A percentile compares a stretch with the other conserved stretches of the same genome.
Conservation (phyloP, 2,329 filamentous ascomycete species). For the Daldinia eschscholtzii region DNA sequence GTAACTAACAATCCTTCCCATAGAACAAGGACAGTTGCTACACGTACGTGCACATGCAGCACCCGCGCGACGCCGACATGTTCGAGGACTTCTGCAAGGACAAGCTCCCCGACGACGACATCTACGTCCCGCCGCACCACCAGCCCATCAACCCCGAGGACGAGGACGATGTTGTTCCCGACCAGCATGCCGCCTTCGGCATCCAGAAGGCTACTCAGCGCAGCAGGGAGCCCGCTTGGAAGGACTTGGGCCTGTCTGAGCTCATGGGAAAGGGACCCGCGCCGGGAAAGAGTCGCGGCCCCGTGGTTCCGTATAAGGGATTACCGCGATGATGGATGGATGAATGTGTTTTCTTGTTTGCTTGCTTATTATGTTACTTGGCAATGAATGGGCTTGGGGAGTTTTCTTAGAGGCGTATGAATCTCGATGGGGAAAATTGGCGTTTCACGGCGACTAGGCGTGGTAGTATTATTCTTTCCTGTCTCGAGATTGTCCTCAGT, state of each 20-base stretch:
- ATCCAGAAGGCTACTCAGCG: slow-evolving; percentile 84
- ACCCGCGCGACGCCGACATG: slow-evolving; percentile 78
- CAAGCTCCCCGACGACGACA: slow-evolving; percentile 79
- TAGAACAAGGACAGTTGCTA: slow-evolving; percentile 81
- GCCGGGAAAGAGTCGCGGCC: slow-evolving; percentile 23
- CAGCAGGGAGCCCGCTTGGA: slow-evolving; percentile 79
- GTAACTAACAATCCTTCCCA: slow-evolving; percentile 16
- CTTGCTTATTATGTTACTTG: not conserved
- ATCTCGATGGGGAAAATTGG: not conserved
- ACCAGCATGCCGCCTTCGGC: slow-evolving; percentile 89
- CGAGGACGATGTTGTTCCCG: slow-evolving; percentile 88
- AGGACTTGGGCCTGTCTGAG: slow-evolving; percentile 78
- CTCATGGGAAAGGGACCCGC: slow-evolving; percentile 73
- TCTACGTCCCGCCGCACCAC: slow-evolving; percentile 83
- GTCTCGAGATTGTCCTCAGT: not conserved
- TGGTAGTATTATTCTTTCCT: slow-evolving; percentile 6
- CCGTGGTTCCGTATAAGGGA: slow-evolving; percentile 45
- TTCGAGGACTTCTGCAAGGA: slow-evolving; percentile 82
- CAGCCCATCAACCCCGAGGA: slow-evolving; percentile 89
- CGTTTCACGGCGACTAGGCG: slow-evolving; percentile 24
- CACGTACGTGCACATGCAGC: slow-evolving; percentile 82
- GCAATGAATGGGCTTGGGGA: not conserved
- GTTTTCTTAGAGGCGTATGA: not conserved
- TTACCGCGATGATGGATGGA: slow-evolving; percentile 52
- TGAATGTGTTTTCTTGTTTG: not conserved